These are phyloP conservation scores for Diaporthe destruens DNA, from an alignment of 2,329 filamentous ascomycete species.

Conservation along the genomic window DNA sequence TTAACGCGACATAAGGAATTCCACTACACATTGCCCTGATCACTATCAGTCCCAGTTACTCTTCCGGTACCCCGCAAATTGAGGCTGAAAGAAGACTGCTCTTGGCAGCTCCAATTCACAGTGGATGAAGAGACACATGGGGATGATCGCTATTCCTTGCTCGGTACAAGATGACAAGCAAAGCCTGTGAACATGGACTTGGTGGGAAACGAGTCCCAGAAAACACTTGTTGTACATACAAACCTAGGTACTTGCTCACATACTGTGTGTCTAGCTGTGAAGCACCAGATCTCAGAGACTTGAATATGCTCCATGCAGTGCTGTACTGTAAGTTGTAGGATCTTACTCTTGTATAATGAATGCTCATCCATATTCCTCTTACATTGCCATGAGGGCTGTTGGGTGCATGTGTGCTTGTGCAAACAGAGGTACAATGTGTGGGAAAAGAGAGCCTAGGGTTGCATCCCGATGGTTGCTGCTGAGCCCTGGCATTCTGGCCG, in stretches of 20 bases:
- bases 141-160: conserved; percentile 8
- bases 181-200: background rate
- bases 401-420: background rate
- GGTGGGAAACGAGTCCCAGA: background rate
- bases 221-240: background rate
- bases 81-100: conserved; percentile 18
- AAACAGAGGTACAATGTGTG: background rate
- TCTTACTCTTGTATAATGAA: background rate
- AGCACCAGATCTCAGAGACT: background rate
- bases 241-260: too few species aligned
- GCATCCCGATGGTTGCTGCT: background rate
- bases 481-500: conserved; percentile 1
- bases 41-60: background rate
- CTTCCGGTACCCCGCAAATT: background rate
- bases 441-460: background rate
- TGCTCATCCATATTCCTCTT: background rate
- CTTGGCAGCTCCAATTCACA: conserved; percentile 16
- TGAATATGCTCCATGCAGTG: background rate
- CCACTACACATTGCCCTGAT: background rate
- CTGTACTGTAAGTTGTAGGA: background rate
- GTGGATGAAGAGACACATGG: conserved; percentile 10
- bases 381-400: background rate
- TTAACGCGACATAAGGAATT: background rate
- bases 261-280: background rate
- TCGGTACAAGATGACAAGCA: too few species aligned